phyloP scores from a whole-genome alignment of 2,329 filamentous ascomycete genomes.

The Diplodia intermedia region DNA sequence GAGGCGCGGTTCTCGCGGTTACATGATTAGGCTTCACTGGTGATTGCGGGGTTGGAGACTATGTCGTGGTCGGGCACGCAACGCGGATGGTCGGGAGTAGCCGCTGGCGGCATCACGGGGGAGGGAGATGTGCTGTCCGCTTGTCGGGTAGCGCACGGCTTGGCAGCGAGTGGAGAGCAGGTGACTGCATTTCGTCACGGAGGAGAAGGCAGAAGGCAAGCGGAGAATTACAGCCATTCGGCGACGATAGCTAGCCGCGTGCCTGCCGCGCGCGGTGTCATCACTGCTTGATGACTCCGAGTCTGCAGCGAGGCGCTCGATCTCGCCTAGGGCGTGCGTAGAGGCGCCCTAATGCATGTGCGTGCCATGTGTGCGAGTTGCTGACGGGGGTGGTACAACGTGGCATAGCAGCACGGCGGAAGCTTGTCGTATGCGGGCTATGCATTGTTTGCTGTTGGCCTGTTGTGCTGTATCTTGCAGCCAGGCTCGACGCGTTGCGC shows the following conservation, averaged over 20 bases:
- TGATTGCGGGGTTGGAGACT: constrained; percentile 3
- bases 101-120: constrained; percentile 13
- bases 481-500: neutral
- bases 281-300: neutral
- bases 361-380: constrained; percentile 11
- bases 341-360: constrained; percentile 24
- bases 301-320: constrained; percentile 8
- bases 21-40: neutral
- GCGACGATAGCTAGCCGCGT: constrained; percentile 12
- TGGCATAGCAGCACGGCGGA: constrained; percentile 27
- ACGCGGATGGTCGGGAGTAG: constrained; percentile 17
- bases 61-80: neutral
- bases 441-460: constrained; percentile 24
- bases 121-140: constrained; percentile 12
- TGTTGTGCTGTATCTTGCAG: constrained; percentile 25
- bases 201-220: neutral
- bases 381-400: constrained; percentile 24
- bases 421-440: constrained; percentile 23
- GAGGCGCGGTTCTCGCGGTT: constrained; percentile 15
- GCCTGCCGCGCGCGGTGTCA: constrained; percentile 20
- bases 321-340: constrained; percentile 7
- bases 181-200: neutral
- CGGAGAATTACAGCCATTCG: constrained; percentile 16
- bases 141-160: constrained; percentile 18
- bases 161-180: constrained; percentile 9